phyloP scores from a whole-genome alignment of 169 alveolate species.

The Amoebophrya sp. region DNA sequence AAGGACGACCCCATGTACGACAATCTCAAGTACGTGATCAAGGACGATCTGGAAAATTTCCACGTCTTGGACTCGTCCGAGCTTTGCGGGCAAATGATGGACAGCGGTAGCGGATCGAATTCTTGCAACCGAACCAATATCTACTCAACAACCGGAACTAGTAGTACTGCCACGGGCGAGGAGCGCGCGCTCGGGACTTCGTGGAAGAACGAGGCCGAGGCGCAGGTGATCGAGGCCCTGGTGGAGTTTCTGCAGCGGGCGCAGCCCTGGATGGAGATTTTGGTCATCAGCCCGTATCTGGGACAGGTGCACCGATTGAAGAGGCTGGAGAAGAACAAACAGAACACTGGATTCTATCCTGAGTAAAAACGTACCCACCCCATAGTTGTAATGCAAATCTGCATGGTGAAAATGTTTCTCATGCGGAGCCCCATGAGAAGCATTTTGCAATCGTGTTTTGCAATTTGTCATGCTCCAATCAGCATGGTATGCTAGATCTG shows the following conservation, averaged over 20 bases:
- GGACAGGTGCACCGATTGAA: background rate
- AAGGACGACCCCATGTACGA: conserved; percentile 38
- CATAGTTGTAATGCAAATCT: too few species aligned
- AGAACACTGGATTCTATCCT: too few species aligned
- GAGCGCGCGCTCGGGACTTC: background rate
- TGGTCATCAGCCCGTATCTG: background rate
- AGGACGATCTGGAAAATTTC: background rate
- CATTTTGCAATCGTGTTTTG: too few species aligned
- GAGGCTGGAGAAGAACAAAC: background rate
- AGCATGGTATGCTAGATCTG: too few species aligned
- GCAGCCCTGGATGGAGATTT: background rate
- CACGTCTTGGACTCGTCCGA: background rate
- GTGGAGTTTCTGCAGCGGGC: background rate
- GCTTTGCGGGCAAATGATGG: background rate
- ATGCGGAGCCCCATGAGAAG: too few species aligned
- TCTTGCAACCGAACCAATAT: too few species aligned
- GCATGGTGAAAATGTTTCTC: too few species aligned
- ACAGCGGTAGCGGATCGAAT: too few species aligned
- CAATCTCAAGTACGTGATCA: conserved; percentile 11
- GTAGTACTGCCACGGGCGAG: too few species aligned
- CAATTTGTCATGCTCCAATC: too few species aligned
- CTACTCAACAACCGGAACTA: too few species aligned
- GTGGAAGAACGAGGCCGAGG: background rate
- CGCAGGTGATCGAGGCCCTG: background rate
- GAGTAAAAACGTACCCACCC: too few species aligned